Percentiles rank a stretch among this genome's conserved stretches.
Conservation (phyloP, 2,329 filamentous ascomycete species). For the Stagonosporopsis cucurbitacearum region DNA sequence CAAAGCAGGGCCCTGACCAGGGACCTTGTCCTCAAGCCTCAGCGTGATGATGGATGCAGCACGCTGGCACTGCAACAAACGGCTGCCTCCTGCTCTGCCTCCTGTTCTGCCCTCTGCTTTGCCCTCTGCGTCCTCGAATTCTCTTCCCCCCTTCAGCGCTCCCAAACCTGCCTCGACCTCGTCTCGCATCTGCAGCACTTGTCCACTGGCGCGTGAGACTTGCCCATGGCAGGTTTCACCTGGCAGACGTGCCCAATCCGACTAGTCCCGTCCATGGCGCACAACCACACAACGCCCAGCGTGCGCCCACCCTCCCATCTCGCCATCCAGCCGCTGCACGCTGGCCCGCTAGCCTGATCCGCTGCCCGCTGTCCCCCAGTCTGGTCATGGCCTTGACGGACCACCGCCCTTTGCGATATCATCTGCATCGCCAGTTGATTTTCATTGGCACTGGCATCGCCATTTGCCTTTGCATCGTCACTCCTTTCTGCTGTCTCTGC, state of each 20-base stretch:
- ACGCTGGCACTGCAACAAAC: no score
- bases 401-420: constrained; percentile 7
- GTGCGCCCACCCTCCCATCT: constrained; percentile 9
- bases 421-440: no score
- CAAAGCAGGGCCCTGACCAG: neutral
- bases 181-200: constrained; percentile 24
- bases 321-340: constrained; percentile 13
- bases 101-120: no score
- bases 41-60: no score
- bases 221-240: constrained; percentile 17
- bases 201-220: constrained; percentile 11
- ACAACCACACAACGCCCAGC: constrained; percentile 9
- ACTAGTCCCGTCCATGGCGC: neutral
- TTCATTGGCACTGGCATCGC: no score
- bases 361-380: constrained; percentile 18
- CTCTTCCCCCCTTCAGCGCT: no score
- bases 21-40: constrained; percentile 12
- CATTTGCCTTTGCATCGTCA: neutral
- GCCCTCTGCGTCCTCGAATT: no score
- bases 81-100: no score
- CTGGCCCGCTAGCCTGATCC: constrained; percentile 18
- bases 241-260: constrained; percentile 9
- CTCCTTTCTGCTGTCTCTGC: neutral
- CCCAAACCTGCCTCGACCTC: constrained; percentile 10
- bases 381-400: constrained; percentile 18